Percentiles rank a stretch among this genome's conserved stretches.
These are phyloP conservation scores for Rhodotorula sp. DNA, from an alignment of 1,284 basidiomycete species.

Conservation along the genomic window DNA sequence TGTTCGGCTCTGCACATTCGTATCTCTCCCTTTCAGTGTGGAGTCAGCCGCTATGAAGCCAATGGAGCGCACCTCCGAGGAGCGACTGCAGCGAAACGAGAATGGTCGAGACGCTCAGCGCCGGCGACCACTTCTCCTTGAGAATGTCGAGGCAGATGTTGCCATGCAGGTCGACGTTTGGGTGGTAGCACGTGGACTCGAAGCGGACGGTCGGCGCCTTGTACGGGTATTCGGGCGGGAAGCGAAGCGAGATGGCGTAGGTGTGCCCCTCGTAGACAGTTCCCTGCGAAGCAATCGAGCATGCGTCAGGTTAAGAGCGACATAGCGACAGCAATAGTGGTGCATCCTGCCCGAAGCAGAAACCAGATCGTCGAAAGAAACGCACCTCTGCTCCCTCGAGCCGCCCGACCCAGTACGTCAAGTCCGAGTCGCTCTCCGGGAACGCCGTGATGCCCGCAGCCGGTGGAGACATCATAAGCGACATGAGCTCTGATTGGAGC, in stretches of 20 bases:
- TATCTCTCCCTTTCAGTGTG: not conserved
- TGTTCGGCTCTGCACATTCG: slow-evolving; percentile 67
- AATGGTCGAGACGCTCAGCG: slow-evolving; percentile 84
- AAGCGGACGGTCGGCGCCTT: slow-evolving; percentile 69
- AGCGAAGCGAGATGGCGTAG: slow-evolving; percentile 76
- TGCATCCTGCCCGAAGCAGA: too few relatives aligned
- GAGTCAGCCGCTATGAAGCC: not conserved
- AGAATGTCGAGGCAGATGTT: slow-evolving; percentile 67
- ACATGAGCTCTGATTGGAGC: slow-evolving; percentile 40
- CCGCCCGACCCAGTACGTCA: slow-evolving; percentile 40
- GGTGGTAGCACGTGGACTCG: slow-evolving; percentile 64
- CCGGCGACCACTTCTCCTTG: slow-evolving; percentile 86
- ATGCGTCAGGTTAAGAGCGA: too few relatives aligned
- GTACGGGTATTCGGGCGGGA: slow-evolving; percentile 81
- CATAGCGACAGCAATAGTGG: too few relatives aligned
- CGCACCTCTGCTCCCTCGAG: slow-evolving; percentile 38
- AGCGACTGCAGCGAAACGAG: slow-evolving; percentile 80
- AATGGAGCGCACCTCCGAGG: slow-evolving; percentile 57
- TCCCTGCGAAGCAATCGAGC: slow-evolving; percentile 12
- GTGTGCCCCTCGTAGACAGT: slow-evolving; percentile 64
- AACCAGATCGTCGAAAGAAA: too few relatives aligned
- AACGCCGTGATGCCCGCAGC: slow-evolving; percentile 38
- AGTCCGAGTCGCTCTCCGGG: slow-evolving; percentile 35
- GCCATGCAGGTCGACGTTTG: slow-evolving; percentile 74
- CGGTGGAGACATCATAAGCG: slow-evolving; percentile 40